A percentile compares a stretch with the other conserved stretches of the same genome.
Evolutionary conservation across 192 early-diverging fungal species (phyloP).

Genomic region (Glomus cerebriforme): DNA sequence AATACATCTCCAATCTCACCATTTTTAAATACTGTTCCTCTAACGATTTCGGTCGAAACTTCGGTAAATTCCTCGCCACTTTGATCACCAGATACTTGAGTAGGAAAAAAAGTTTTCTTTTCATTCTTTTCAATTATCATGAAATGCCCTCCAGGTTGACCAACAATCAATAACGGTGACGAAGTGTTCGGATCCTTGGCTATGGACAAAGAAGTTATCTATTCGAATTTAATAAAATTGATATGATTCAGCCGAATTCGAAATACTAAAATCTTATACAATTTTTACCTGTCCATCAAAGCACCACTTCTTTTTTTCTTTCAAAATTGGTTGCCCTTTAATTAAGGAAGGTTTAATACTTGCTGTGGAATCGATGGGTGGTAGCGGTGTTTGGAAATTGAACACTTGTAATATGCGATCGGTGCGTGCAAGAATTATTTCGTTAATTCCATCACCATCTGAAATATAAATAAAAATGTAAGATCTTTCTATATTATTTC

Average conservation of each 20-base stretch:
- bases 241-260: neutral
- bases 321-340: conserved; percentile 21
- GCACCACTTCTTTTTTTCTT: conserved; percentile 55
- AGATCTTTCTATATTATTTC: neutral
- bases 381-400: conserved; percentile 36
- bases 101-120: conserved; percentile 4
- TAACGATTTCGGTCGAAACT: conserved; percentile 27
- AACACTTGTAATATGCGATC: conserved; percentile 59
- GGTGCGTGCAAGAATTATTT: conserved; percentile 57
- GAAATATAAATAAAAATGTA: conserved; percentile 19
- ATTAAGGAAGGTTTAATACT: neutral
- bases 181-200: conserved; percentile 45
- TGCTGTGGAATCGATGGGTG: conserved; percentile 14
- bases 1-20: conserved; percentile 31
- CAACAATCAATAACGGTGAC: conserved; percentile 51
- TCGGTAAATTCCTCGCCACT: conserved; percentile 21
- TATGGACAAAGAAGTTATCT: conserved; percentile 54
- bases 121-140: conserved; percentile 47
- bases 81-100: conserved; percentile 42
- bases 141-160: conserved; percentile 55
- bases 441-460: conserved; percentile 59
- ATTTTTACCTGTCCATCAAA: conserved; percentile 55
- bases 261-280: neutral
- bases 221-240: conserved; percentile 1
- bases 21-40: neutral